Base-by-base conservation (phyloP, 176 grass and related monocot genomes). In the Hyparrhenia diplandra region DNA sequence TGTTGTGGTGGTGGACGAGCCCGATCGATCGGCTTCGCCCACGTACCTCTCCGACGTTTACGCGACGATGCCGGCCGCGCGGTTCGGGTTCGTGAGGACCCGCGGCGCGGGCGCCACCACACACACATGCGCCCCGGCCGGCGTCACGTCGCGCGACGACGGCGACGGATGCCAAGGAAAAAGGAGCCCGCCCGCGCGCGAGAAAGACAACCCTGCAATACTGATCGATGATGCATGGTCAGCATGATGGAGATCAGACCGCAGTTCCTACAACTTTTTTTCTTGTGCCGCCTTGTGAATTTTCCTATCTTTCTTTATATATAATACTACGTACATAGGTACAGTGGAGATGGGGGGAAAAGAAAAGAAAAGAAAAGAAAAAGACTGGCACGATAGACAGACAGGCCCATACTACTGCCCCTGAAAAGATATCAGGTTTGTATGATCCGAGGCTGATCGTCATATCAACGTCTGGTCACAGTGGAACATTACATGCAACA, bases 1-100 rank as follows among this genome's bases (percentile, higher is more conserved):
- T 11, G 13, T n/a, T n/a, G n/a, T n/a, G n/a, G 45, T 43, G 75
- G 59, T 46, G 75, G 63, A 46, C 62, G 87, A 45, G 40, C n/a
- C 14, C 36, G n/a, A n/a, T n/a, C n/a, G n/a, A 25, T 24, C 78
- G 2, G 72, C 82, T 72, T 24, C 77, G 71, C 3, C 5, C 66
- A 66, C 17, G 77, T 71, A 81, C 16, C 76, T 64, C 42, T 89
- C 82, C 43, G 76, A 88, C 31, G 87, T n/a, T 21, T 25, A 72
- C 67, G 34, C 60, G 35, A 30, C 18, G 81, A 66, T 54, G 78
- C 69, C 51, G 37, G 54, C 18, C 49, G 52, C 51, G 51, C 21
- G 49, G 52, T 57, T 57, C 52, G 51, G 55, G 86, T 46, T 62
- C 73, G 4, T 27, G 66, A 43, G 79, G 79, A 46, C 79, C 31